Conservation (phyloP, 768 basidiomycete species). For the Boletus rex-veris region DNA sequence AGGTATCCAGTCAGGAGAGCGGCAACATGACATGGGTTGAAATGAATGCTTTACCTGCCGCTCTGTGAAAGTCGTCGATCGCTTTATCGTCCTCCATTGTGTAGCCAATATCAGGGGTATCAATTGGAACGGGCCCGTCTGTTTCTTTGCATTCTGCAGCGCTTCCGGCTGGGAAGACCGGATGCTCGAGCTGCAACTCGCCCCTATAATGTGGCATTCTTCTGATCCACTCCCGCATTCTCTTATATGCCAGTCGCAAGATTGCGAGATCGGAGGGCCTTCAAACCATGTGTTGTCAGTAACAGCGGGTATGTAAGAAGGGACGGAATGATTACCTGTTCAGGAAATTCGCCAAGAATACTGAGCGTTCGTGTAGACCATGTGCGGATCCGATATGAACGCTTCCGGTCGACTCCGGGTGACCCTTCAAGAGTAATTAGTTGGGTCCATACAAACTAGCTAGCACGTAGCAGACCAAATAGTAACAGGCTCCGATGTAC, state of each 20-base stretch:
- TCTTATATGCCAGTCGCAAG: constrained; percentile 28
- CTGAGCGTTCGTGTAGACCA: constrained; percentile 37
- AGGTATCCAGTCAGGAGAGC: background rate
- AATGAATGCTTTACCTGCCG: constrained; percentile 9
- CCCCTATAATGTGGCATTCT: constrained; percentile 43
- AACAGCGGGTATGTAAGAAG: background rate
- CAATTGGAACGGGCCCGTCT: constrained; percentile 20
- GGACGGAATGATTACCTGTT: constrained; percentile 34
- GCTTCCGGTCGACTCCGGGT: constrained; percentile 40
- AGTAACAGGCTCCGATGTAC: constrained; percentile 23
- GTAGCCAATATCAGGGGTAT: constrained; percentile 31
- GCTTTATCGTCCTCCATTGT: constrained; percentile 34
- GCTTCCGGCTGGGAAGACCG: constrained; percentile 20
- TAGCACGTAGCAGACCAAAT: constrained; percentile 22
- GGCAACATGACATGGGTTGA: background rate
- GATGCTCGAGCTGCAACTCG: constrained; percentile 23
- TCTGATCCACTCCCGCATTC: constrained; percentile 26
- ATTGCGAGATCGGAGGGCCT: constrained; percentile 28
- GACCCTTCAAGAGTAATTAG: constrained; percentile 20
- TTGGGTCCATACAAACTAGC: background rate
- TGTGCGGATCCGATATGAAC: constrained; percentile 45
- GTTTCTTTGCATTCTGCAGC: constrained; percentile 23
- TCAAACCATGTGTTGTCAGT: background rate
- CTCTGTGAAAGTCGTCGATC: constrained; percentile 28
- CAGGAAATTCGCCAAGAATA: constrained; percentile 47